phyloP scores from a whole-genome alignment of 495 filamentous ascomycete species.

The Talaromyces adpressus region DNA sequence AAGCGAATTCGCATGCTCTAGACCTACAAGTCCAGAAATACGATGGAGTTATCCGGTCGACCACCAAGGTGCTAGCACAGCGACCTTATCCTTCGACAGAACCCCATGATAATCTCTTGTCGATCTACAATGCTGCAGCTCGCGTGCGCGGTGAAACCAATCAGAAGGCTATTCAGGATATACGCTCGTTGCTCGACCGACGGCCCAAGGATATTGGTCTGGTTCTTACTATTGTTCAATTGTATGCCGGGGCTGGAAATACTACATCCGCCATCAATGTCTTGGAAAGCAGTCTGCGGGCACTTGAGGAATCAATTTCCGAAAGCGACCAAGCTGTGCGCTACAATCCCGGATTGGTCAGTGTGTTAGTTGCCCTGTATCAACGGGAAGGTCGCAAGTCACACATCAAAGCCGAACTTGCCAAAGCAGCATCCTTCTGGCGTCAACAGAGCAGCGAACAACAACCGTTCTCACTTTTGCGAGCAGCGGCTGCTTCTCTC shows the following conservation, averaged over 20 bases:
- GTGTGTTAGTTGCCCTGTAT: conserved; percentile 77
- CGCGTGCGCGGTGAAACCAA: conserved; percentile 55
- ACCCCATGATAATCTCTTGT: conserved; percentile 53
- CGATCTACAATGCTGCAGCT: conserved; percentile 77
- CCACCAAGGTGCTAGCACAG: conserved; percentile 48
- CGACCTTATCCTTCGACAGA: conserved; percentile 49
- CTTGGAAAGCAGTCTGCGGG: conserved; percentile 66
- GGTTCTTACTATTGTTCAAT: conserved; percentile 73
- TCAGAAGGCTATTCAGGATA: conserved; percentile 61
- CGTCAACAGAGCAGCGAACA: conserved; percentile 36
- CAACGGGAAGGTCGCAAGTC: conserved; percentile 67
- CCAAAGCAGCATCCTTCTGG: conserved; percentile 83
- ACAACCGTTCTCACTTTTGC: conserved; percentile 54
- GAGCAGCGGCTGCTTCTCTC: conserved; percentile 71
- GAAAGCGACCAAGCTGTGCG: conserved; percentile 59
- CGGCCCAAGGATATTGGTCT: conserved; percentile 80
- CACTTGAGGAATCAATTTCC: conserved; percentile 60
- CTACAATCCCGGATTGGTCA: conserved; percentile 79
- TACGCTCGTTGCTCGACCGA: conserved; percentile 67
- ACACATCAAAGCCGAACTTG: conserved; percentile 62
- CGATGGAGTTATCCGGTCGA: conserved; percentile 60
- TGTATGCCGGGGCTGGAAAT: conserved; percentile 72
- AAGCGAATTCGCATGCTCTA: conserved; percentile 61
- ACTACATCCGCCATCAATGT: conserved; percentile 66
- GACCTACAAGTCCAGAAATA: conserved; percentile 78